Conservation (phyloP, 345 rosid species). For the Moringa oleifera region DNA sequence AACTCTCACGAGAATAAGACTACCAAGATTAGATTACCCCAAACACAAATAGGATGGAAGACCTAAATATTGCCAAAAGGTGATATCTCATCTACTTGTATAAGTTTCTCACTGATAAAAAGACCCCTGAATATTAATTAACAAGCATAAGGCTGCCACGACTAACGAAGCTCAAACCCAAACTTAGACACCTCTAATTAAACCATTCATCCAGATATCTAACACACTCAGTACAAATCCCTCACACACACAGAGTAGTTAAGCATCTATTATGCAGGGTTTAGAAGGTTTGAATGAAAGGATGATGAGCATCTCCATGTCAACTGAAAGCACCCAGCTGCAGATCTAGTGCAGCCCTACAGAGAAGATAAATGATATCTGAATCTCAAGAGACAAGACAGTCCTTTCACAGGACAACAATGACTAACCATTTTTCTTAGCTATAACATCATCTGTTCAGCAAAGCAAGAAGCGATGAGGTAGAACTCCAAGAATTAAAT, state of each 20-base stretch:
- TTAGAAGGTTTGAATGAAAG: neutral
- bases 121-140: too few species aligned
- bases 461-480: too few species aligned
- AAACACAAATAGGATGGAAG: neutral
- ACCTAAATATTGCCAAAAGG: too few species aligned
- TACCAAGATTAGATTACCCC: neutral
- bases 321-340: neutral
- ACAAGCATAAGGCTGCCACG: too few species aligned
- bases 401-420: neutral
- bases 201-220: too few species aligned
- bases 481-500: neutral
- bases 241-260: too few species aligned
- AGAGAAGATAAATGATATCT: neutral
- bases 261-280: neutral
- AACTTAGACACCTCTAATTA: neutral
- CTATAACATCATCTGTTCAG: neutral
- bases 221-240: too few species aligned
- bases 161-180: too few species aligned
- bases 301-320: neutral
- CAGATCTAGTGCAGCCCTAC: neutral
- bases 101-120: too few species aligned
- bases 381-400: neutral
- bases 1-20: neutral
- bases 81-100: too few species aligned
- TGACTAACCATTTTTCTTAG: neutral